Evolutionary conservation across 345 rosid genomes (phyloP).

Genomic region (Salix dunnii): DNA sequence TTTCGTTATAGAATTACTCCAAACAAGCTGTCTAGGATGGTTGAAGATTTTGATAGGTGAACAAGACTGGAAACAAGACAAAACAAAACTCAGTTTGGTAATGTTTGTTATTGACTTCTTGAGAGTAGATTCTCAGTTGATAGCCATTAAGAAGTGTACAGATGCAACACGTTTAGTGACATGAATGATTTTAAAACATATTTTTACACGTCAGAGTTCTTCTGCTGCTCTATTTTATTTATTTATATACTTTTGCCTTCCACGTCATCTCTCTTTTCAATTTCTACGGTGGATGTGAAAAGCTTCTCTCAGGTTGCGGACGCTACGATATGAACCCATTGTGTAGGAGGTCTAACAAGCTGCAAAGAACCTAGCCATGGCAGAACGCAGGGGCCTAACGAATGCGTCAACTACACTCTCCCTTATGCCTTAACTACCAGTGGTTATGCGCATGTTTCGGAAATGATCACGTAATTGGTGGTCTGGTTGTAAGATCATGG

Average conservation of each 20-base stretch:
- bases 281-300: conserved; percentile 28
- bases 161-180: background rate
- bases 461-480: background rate
- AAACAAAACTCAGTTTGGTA: conserved; percentile 31
- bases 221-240: too few species aligned
- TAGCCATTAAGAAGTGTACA: background rate
- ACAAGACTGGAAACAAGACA: conserved; percentile 30
- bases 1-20: too few species aligned
- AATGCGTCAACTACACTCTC: conserved; percentile 5
- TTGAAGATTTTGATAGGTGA: conserved; percentile 39
- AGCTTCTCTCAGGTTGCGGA: too few species aligned
- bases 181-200: background rate
- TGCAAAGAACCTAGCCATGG: background rate
- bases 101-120: conserved; percentile 48
- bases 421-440: background rate
- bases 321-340: background rate
- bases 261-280: conserved; percentile 1
- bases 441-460: background rate
- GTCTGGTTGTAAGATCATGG: too few species aligned
- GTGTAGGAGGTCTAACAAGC: background rate
- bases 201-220: too few species aligned
- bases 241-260: too few species aligned
- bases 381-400: too few species aligned
- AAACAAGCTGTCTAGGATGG: background rate
- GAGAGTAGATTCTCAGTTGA: background rate